phyloP scores from a whole-genome alignment of 805 yeast genomes.

The Saturnispora gosingensis region DNA sequence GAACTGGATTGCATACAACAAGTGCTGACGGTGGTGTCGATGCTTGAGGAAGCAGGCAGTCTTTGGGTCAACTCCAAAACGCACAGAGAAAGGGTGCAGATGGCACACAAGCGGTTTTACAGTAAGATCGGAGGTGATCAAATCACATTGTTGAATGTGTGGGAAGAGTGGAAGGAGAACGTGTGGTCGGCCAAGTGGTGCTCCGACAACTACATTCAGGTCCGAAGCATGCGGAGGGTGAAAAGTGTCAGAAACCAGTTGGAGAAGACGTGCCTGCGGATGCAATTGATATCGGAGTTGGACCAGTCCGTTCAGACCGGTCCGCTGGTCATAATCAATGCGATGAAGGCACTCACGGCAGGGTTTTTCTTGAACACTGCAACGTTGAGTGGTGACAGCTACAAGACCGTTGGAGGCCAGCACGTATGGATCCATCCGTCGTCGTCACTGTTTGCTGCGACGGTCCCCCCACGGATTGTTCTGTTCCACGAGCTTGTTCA shows the following conservation, averaged over 20 bases:
- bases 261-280: constrained; percentile 49
- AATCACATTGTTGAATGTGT: constrained; percentile 61
- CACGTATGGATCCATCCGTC: constrained; percentile 84
- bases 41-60: constrained; percentile 72
- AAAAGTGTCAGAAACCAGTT: constrained; percentile 67
- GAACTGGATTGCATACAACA: constrained; percentile 55
- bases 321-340: constrained; percentile 22
- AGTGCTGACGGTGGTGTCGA: constrained; percentile 64
- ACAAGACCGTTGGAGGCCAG: constrained; percentile 55
- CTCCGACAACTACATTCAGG: constrained; percentile 70
- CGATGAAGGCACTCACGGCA: constrained; percentile 49
- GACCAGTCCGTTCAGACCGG: constrained; percentile 9
- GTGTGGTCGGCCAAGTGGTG: constrained; percentile 77
- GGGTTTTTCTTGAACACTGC: constrained; percentile 68
- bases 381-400: constrained; percentile 58
- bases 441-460: constrained; percentile 51
- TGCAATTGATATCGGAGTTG: constrained; percentile 21
- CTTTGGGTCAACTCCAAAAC: constrained; percentile 65
- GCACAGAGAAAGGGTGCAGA: constrained; percentile 56
- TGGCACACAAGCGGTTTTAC: constrained; percentile 46
- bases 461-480: constrained; percentile 67
- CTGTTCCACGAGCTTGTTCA: constrained; percentile 77
- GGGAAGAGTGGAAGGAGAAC: constrained; percentile 63
- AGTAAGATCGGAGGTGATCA: constrained; percentile 63
- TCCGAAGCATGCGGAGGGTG: constrained; percentile 59